A percentile compares a stretch with the other conserved stretches of the same genome.
Evolutionary conservation across 2,329 filamentous ascomycete genomes (phyloP).

Genomic region (Cladobotryum protrusum): DNA sequence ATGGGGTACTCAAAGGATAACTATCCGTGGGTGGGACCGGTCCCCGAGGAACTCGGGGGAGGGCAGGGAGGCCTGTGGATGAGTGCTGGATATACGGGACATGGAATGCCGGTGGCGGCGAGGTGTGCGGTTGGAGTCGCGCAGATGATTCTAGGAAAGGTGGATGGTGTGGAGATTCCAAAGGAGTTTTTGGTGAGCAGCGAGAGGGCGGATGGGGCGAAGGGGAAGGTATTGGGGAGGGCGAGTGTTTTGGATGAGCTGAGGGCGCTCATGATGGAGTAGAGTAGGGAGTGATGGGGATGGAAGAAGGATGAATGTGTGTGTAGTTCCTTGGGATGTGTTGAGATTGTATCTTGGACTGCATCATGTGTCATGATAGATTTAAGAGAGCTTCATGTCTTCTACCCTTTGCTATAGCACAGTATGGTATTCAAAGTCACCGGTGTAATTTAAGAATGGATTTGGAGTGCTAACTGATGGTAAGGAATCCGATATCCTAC

Average conservation of each 20-base stretch:
- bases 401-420: no score
- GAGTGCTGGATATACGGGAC: slow-evolving; percentile 62
- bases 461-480: no score
- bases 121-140: slow-evolving; percentile 59
- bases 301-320: no score
- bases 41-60: slow-evolving; percentile 44
- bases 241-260: slow-evolving; percentile 2
- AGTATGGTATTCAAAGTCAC: no score
- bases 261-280: neutral
- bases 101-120: slow-evolving; percentile 71
- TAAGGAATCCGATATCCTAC: no score
- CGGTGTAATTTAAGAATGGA: no score
- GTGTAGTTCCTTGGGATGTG: no score
- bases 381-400: no score
- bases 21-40: slow-evolving; percentile 62
- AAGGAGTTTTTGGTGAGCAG: slow-evolving; percentile 34
- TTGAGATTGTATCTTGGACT: no score
- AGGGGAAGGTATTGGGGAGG: slow-evolving; percentile 16
- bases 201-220: slow-evolving; percentile 22
- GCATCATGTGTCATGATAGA: no score
- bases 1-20: slow-evolving; percentile 70
- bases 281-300: neutral
- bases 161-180: slow-evolving; percentile 37
- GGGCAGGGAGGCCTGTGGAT: slow-evolving; percentile 49
- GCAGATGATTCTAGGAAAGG: slow-evolving; percentile 46